These are phyloP conservation scores for Russula earlei DNA, from an alignment of 768 basidiomycete species.

Conservation along the genomic window DNA sequence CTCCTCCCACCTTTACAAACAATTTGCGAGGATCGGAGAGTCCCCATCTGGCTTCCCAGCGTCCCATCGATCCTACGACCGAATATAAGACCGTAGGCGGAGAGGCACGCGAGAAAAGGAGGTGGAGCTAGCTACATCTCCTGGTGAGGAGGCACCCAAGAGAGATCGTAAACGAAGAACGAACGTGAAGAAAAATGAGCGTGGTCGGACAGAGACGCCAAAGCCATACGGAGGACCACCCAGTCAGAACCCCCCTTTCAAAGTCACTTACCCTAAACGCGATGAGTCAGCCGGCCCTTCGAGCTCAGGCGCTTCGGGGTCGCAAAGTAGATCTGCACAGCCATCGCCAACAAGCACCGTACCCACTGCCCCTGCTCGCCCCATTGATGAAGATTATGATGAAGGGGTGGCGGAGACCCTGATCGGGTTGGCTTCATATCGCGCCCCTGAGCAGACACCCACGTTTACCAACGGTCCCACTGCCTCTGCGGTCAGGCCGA, in stretches of 20 bases:
- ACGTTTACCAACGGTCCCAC: conserved; percentile 16
- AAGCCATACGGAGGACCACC: conserved; percentile 27
- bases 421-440: conserved; percentile 45
- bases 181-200: conserved; percentile 35
- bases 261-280: conserved; percentile 25
- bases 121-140: conserved; percentile 10
- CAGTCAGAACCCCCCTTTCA: conserved; percentile 21
- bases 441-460: conserved; percentile 20
- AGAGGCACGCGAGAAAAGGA: conserved; percentile 18
- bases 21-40: conserved; percentile 49
- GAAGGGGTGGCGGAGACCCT: conserved; percentile 84
- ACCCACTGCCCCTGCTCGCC: conserved; percentile 51
- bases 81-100: conserved; percentile 40
- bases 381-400: conserved; percentile 90
- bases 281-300: conserved; percentile 49
- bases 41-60: conserved; percentile 31
- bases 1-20: conserved; percentile 25
- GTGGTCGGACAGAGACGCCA: conserved; percentile 37
- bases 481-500: conserved; percentile 5
- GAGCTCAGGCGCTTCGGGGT: conserved; percentile 51
- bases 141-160: conserved; percentile 36
- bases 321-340: conserved; percentile 51
- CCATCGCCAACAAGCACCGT: conserved; percentile 61
- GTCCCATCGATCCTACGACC: conserved; percentile 28
- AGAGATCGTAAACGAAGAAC: conserved; percentile 48